phyloP scores from a whole-genome alignment of 768 basidiomycete species.

The Paxillus ammoniavirescens region DNA sequence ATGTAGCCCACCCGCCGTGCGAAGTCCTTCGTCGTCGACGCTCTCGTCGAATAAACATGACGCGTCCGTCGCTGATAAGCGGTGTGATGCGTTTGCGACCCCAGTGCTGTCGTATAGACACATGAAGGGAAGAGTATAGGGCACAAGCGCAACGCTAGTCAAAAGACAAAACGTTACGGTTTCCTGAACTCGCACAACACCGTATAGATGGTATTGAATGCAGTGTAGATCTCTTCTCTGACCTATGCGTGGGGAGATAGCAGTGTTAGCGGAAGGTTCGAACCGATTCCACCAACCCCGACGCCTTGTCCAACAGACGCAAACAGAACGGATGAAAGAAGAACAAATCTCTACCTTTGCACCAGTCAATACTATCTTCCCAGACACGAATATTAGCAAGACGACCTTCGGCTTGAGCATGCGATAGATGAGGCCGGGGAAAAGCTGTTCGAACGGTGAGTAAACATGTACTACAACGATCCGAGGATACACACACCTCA shows the following conservation, averaged over 20 bases:
- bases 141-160: background rate
- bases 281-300: slow-evolving; percentile 47
- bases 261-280: slow-evolving; percentile 48
- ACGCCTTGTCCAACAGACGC: slow-evolving; percentile 29
- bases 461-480: slow-evolving; percentile 1
- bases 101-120: background rate
- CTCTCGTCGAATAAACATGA: background rate
- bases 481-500: slow-evolving; percentile 61
- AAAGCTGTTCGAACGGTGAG: slow-evolving; percentile 55
- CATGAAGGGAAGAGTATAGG: background rate
- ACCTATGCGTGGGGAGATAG: slow-evolving; percentile 57
- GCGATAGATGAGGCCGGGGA: slow-evolving; percentile 98
- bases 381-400: slow-evolving; percentile 96
- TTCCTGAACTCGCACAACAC: slow-evolving; percentile 95
- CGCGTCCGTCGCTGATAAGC: slow-evolving; percentile 3
- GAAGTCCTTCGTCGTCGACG: slow-evolving; percentile 1
- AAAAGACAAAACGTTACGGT: slow-evolving; percentile 44
- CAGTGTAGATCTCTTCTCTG: slow-evolving; percentile 98
- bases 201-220: slow-evolving; percentile 99
- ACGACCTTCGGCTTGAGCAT: slow-evolving; percentile 99
- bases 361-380: slow-evolving; percentile 98
- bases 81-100: background rate
- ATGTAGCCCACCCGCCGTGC: slow-evolving; percentile 1
- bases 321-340: slow-evolving; percentile 30
- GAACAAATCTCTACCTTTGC: slow-evolving; percentile 74